These are phyloP conservation scores for Suillus brevipes DNA, from an alignment of 768 basidiomycete species.

Conservation along the genomic window DNA sequence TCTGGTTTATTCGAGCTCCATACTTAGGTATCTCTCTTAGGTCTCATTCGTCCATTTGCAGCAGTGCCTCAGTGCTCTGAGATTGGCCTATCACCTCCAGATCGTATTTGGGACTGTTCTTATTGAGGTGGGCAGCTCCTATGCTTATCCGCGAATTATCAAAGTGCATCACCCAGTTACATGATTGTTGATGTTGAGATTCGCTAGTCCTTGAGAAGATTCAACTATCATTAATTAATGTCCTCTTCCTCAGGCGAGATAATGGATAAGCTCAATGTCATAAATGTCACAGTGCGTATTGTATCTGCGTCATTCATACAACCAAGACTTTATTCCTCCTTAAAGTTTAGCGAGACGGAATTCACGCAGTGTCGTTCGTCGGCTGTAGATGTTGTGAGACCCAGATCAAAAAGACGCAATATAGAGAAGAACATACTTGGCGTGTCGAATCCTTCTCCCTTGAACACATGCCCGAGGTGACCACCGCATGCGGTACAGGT, in stretches of 20 bases:
- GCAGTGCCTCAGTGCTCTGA: neutral
- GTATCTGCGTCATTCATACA: neutral
- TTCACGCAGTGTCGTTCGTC: slow-evolving; percentile 91
- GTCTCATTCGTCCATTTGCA: neutral
- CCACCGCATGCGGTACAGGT: slow-evolving; percentile 89
- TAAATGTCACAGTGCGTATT: neutral
- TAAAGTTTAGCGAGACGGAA: slow-evolving; percentile 81
- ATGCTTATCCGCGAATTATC: neutral
- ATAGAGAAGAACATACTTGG: slow-evolving; percentile 56
- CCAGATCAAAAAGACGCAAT: neutral
- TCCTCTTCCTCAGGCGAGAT: neutral
- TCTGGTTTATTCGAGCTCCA: neutral
- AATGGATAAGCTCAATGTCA: neutral
- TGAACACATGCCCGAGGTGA: slow-evolving; percentile 95
- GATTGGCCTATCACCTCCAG: neutral
- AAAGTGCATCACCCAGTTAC: neutral
- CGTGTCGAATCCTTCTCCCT: slow-evolving; percentile 80
- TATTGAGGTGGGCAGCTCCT: neutral
- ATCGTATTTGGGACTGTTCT: neutral
- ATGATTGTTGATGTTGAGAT: neutral
- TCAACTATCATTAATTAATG: too few relatives aligned
- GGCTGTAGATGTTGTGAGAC: slow-evolving; percentile 39
- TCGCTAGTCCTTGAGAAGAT: neutral
- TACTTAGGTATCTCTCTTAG: neutral
- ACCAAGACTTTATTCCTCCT: slow-evolving; percentile 32